Evolutionary conservation across 345 rosid species (phyloP).

Genomic region (Mercurialis annua): DNA sequence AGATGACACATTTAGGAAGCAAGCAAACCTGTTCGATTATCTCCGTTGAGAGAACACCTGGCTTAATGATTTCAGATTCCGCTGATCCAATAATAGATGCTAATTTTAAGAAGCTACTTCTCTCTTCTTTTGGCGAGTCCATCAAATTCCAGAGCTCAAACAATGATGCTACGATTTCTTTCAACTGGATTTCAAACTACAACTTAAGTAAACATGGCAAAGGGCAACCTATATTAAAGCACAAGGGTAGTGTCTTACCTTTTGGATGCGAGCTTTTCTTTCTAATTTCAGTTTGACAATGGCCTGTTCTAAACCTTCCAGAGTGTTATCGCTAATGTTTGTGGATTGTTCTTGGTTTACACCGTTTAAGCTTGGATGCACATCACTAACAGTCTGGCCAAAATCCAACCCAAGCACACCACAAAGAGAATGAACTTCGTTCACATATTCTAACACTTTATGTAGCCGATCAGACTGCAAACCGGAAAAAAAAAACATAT

Average conservation of each 20-base stretch:
- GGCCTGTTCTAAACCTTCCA: constrained; percentile 73
- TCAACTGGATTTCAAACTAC: constrained; percentile 51
- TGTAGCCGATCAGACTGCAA: constrained; percentile 88
- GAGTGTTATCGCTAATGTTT: constrained; percentile 71
- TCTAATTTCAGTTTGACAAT: constrained; percentile 66
- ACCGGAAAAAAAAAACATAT: constrained; percentile 3
- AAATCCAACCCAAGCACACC: constrained; percentile 88
- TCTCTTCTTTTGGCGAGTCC: constrained; percentile 79
- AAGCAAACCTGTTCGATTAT: constrained; percentile 64
- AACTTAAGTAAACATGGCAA: constrained; percentile 14
- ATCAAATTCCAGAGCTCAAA: constrained; percentile 88
- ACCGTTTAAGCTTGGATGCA: constrained; percentile 87
- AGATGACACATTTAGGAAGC: not conserved
- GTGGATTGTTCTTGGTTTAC: constrained; percentile 66
- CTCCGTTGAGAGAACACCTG: constrained; percentile 63
- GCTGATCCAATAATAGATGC: constrained; percentile 50
- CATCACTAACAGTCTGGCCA: constrained; percentile 69
- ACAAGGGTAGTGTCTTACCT: constrained; percentile 39
- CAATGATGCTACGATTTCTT: constrained; percentile 50
- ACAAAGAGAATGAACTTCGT: constrained; percentile 80
- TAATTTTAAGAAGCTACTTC: constrained; percentile 50
- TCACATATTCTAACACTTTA: constrained; percentile 68
- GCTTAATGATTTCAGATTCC: constrained; percentile 61
- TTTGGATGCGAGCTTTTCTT: constrained; percentile 64
- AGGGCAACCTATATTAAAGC: not conserved